Percentiles rank a stretch among this genome's conserved stretches.
phyloP scores from a whole-genome alignment of 129 eudicot species.

The Solidago caesia region DNA sequence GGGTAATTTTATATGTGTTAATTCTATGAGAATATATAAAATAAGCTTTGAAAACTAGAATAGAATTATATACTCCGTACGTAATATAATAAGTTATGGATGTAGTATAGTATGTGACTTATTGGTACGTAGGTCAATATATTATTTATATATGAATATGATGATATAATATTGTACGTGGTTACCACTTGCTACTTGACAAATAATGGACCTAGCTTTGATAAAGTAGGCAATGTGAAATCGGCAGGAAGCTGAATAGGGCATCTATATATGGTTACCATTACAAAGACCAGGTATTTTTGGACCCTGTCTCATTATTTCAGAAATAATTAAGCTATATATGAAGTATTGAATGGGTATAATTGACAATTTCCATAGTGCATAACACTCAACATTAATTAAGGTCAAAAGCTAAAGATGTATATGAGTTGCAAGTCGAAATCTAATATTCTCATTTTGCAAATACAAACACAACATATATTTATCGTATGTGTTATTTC shows the following conservation, averaged over 20 bases:
- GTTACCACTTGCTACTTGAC: slow-evolving; percentile 15
- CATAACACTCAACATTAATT: not conserved
- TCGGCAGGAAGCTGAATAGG: slow-evolving; percentile 9
- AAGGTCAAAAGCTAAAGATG: not conserved
- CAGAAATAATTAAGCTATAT: not conserved
- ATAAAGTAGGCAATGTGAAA: slow-evolving; percentile 17
- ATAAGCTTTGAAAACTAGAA: not conserved
- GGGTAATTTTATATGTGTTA: not conserved
- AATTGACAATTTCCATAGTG: not conserved
- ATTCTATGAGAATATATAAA: not conserved
- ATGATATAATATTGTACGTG: not conserved
- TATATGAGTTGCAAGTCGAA: too few species aligned
- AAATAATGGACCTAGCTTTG: slow-evolving; percentile 12
- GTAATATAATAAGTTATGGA: not conserved
- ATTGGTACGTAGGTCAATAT: not conserved
- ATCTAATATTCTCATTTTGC: too few species aligned
- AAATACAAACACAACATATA: too few species aligned
- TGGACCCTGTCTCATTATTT: not conserved
- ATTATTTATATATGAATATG: too few species aligned
- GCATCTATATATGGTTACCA: not conserved
- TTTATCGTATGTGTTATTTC: too few species aligned
- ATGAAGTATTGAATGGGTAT: not conserved
- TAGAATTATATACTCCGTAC: too few species aligned
- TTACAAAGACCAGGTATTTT: not conserved
- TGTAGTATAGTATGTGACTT: not conserved